Conservation (phyloP, 805 yeast species). For the Candida jianshihensis region DNA sequence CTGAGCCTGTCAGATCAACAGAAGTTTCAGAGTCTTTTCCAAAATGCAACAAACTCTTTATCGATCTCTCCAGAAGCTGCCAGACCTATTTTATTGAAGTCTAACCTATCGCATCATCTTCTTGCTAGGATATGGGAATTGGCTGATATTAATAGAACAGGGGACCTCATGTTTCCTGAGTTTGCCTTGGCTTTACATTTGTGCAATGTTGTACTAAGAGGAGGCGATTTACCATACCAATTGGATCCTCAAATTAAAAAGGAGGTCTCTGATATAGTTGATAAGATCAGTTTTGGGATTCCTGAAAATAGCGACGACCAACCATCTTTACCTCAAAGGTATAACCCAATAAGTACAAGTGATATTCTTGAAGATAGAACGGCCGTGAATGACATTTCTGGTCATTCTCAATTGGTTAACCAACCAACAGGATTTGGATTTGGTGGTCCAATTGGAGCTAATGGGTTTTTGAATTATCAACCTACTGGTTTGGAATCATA, state of each 20-base stretch:
- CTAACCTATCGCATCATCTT: conserved; percentile 66
- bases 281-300: conserved; percentile 72
- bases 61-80: conserved; percentile 67
- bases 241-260: conserved; percentile 67
- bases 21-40: conserved; percentile 75
- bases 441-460: no score
- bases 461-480: background rate
- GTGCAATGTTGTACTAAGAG: conserved; percentile 70
- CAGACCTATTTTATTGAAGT: conserved; percentile 69
- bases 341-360: conserved; percentile 3
- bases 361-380: conserved; percentile 26
- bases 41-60: conserved; percentile 59
- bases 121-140: conserved; percentile 87
- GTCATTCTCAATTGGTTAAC: background rate
- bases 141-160: conserved; percentile 81
- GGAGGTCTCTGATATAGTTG: conserved; percentile 83
- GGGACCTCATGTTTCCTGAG: conserved; percentile 84
- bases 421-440: conserved; percentile 1
- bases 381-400: conserved; percentile 19
- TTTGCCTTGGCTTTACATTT: conserved; percentile 88
- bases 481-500: no score
- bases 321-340: background rate
- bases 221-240: conserved; percentile 65
- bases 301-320: conserved; percentile 38
- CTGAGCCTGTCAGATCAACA: conserved; percentile 79